Base-by-base conservation (phyloP, 1,284 basidiomycete species). In the Cerioporus squamosus region DNA sequence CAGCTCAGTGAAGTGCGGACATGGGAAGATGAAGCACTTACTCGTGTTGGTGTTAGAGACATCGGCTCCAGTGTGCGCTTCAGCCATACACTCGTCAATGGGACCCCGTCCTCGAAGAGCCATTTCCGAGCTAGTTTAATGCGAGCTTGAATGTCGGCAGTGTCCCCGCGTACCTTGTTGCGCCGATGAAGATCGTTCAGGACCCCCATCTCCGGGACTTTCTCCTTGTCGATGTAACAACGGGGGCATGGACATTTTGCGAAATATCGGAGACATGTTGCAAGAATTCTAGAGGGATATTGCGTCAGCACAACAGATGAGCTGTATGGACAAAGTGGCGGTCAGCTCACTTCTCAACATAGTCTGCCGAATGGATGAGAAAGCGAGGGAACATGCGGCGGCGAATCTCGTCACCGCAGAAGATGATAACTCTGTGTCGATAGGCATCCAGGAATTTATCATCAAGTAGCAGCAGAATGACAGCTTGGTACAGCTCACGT, bases 351-450 rank as follows among this genome's bases (percentile, higher is more conserved):
- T 65, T 65, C 48, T 69, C 66, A 1, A 65, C 61, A 65, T 77
- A 79, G 60, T 79, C 76, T 0, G 74, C 64, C 1, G 60, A 63
- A 29, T 69, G 66, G 0, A 51, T 59, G 39, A 69, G 60, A 1
- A 67, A 23, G 0, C 64, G 51, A 5, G 66, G 67, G 42, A 63
- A 67, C 5, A 67, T 17, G 1, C 61, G 51, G 1, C 66, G 59
- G 0, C 18, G 2, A 18, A 69, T 39, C 5, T 61, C 60, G 43
- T 69, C 66, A 1, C 31, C 52, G 29, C 63, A 68, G 18, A 59
- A 46, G 6, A 75, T 61, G 2, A 74, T 54, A 15, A 70, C 67
- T 0, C 72, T 70, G 43, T 73, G 67, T 2, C 36, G 57, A 51
- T 62, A 72, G 44, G 60, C 69, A 7, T 65, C 26, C 9, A 70